Base-by-base conservation (phyloP, 805 yeast species). In the Kazachstania bromeliacearum region DNA sequence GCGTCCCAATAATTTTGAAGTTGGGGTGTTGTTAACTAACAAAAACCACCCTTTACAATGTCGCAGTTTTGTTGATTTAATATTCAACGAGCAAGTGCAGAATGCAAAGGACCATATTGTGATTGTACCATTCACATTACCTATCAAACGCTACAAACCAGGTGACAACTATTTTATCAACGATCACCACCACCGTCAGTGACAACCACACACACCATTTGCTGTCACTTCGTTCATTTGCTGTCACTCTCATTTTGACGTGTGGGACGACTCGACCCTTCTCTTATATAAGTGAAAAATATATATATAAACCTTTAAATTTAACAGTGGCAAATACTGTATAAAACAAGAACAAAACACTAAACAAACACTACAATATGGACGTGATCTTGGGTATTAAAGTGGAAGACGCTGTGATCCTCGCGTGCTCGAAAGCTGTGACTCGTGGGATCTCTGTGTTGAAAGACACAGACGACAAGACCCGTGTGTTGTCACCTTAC, bases 371-470 rank as follows among this genome's bases (percentile, higher is more conserved):
- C 26, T 23, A 23, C 26, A 2, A 23, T 32, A 92, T 92, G 97
- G 98, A 89, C 67, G 78, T 89, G 51, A 67, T 89, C 38, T 67
- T 89, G 50, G 97, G 97, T 39, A 79, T 89, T 50, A 79, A 73
- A 53, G 81, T 87, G 23, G 66, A 75, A 51, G 94, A 85, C 53
- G 71, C 77, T 42, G 94, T 89, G 31, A 70, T 92, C 42, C 63
- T 89, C 39, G 95, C 96, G 53, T 84, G 97, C n/a, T 87, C 96
- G 8, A 85, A 81, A 59, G 95, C 96, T 4, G 84, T 80, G 39
- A 84, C 95, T 7, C 74, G 98, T 48, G 95, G 96, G 38, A 81
- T 87, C 37, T 79, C 94, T 10, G 73, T 85, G 34, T 63, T 85
- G 47, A 84, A 84, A 53, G 77, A 74, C 35, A 68, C 71, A 33